These are phyloP conservation scores for Vitis labrusca DNA, from an alignment of 164 flowering plant genomes.

Conservation along the genomic window DNA sequence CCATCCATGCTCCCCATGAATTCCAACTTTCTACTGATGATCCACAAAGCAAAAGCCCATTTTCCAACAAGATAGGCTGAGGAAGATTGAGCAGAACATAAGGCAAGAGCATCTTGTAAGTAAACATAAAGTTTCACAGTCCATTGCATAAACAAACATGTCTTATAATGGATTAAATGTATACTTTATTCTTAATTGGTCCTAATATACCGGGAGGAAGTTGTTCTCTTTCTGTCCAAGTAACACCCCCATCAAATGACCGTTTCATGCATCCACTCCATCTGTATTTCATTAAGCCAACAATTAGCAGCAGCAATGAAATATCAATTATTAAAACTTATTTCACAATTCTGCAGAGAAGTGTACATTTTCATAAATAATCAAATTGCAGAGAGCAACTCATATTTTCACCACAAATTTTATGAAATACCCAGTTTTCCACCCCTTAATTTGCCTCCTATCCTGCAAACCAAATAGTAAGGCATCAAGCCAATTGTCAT, in stretches of 20 bases:
- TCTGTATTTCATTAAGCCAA: slow-evolving; percentile 31
- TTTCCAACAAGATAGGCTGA: slow-evolving; percentile 84
- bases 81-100: slow-evolving; percentile 9
- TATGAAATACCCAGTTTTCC: too few relatives aligned
- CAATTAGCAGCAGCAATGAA: not conserved
- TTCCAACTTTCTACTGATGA: slow-evolving; percentile 99
- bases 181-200: slow-evolving; percentile 89
- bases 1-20: slow-evolving; percentile 98
- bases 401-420: too few relatives aligned
- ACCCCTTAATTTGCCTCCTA: too few relatives aligned
- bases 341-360: not conserved
- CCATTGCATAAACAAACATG: not conserved
- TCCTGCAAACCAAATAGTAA: too few relatives aligned
- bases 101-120: not conserved
- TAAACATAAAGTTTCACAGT: not conserved
- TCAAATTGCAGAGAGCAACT: too few relatives aligned
- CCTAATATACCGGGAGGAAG: slow-evolving; percentile 97
- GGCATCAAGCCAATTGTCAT: too few relatives aligned
- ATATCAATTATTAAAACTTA: not conserved
- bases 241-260: slow-evolving; percentile 72
- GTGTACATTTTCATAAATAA: too few relatives aligned
- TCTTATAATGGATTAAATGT: not conserved
- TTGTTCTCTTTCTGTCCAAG: slow-evolving; percentile 87
- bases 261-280: slow-evolving; percentile 97
- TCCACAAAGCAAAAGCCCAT: slow-evolving; percentile 81